Evolutionary conservation across 257 asterid species (phyloP), one percentile per base, ranked within the genome.

Genomic region (Avicennia marina): DNA sequence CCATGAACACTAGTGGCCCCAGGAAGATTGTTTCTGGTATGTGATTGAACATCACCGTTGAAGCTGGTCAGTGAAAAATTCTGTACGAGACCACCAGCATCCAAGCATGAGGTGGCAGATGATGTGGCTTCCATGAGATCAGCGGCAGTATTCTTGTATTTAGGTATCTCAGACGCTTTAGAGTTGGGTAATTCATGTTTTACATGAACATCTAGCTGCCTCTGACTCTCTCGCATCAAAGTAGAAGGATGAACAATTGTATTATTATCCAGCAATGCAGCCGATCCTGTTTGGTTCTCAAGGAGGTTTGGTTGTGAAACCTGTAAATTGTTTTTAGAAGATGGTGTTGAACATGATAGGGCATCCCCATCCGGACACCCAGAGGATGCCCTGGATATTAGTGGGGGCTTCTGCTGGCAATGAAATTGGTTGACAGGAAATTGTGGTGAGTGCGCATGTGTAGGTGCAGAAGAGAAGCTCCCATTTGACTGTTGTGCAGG

Each of bases 111-210:
- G 36, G 96, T 81, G 4, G 86, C 89, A 8, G 96, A 79, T 56
- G 98, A 91, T 9, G 94, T 66, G 64, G 87, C 95, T 17, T 88
- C 98, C 76, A 85, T 63, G 68, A 79, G 87, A 45, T 87, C 87
- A 39, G 69, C 66, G 54, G 68, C 71, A 42, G 48, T 63, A 24
- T 64, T 67, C 81, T 73, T 85, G 74, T 66, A 73, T 46, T 78
- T 90, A 18, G 82, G 72, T 64, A 75, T 86, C 48, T 87, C 89
- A 0, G 66, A 56, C 49, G 70, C 67, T 72, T 79, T 90, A 27
- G 87, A 78, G 84, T 55, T 63, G 25, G 79, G 47, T 3, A 74
- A 39, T 11, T 87, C 93, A 19, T 77, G 80, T 66, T 83, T 88
- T 40, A 63, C 64, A 57, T 76, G 89, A 32, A 25, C 24, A 40